Percentiles rank a stretch among this genome's conserved stretches.
Conservation (phyloP, 2,329 filamentous ascomycete genomes). For the Xylaria sp. region DNA sequence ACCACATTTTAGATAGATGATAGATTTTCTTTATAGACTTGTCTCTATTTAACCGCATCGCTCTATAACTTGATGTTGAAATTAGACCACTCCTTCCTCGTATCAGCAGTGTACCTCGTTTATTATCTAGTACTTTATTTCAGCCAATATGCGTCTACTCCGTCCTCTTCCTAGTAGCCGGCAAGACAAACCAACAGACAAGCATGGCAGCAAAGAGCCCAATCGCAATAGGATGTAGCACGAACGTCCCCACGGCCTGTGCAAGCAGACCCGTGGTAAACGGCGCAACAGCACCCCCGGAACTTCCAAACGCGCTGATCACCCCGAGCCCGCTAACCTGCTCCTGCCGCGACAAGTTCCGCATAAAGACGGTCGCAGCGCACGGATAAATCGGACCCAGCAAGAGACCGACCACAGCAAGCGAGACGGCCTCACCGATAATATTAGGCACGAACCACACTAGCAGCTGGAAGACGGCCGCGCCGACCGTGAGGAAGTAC, state of each 20-base stretch:
- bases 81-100: not conserved
- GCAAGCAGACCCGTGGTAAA: conserved; percentile 70
- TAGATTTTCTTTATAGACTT: conserved; percentile 19
- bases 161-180: conserved; percentile 61
- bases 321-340: conserved; percentile 69
- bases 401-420: conserved; percentile 73
- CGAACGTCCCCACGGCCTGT: conserved; percentile 66
- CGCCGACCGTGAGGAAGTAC: conserved; percentile 64
- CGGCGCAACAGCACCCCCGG: conserved; percentile 70
- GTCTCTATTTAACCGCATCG: not conserved
- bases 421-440: conserved; percentile 70
- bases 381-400: conserved; percentile 83
- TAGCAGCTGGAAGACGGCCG: conserved; percentile 72
- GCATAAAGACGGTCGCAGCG: conserved; percentile 67
- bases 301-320: conserved; percentile 72
- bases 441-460: conserved; percentile 81
- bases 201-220: conserved; percentile 69
- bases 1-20: conserved; percentile 11
- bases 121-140: not conserved
- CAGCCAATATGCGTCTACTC: conserved; percentile 51
- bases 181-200: conserved; percentile 67
- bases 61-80: not conserved
- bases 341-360: conserved; percentile 62
- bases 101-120: not conserved
- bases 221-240: conserved; percentile 71